These are phyloP conservation scores for Eimeria sp. DNA, from an alignment of 169 alveolate species.

Conservation along the genomic window DNA sequence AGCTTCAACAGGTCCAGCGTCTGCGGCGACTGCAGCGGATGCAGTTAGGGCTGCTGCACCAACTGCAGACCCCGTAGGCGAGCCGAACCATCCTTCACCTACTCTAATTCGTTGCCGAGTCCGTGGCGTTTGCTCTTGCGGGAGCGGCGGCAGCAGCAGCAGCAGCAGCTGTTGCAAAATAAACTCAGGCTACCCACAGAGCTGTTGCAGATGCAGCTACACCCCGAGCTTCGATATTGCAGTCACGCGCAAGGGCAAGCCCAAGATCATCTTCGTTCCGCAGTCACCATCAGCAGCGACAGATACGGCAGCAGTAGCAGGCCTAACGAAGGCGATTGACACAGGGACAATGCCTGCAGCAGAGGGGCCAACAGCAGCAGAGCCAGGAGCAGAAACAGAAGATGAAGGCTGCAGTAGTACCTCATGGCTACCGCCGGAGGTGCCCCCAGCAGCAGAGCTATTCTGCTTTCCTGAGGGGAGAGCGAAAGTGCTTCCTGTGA, in stretches of 20 bases:
- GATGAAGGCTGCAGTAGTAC: background rate
- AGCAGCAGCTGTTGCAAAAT: background rate
- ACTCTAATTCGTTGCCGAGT: conserved; percentile 26
- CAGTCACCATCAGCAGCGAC: background rate
- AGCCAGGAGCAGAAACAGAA: background rate
- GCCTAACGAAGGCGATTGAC: background rate
- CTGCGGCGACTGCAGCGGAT: conserved; percentile 7
- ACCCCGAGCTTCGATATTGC: conserved; percentile 50
- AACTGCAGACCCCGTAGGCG: background rate
- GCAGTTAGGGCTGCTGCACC: background rate
- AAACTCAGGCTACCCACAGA: background rate
- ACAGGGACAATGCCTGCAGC: background rate
- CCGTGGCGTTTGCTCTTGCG: conserved; percentile 34
- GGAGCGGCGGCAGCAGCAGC: conserved; percentile 9
- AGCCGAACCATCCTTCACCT: background rate
- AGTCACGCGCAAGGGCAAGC: conserved; percentile 42
- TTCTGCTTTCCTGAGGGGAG: conserved; percentile 52
- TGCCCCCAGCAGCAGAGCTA: conserved; percentile 50
- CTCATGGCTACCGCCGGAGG: conserved; percentile 68
- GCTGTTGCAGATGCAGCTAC: conserved; percentile 28
- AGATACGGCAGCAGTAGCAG: background rate
- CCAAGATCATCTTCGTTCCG: conserved; percentile 7
- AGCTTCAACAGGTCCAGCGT: background rate
- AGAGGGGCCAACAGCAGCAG: conserved; percentile 11
- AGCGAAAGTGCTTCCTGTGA: conserved; percentile 46